These are phyloP conservation scores for Xylogone sp. DNA, from an alignment of 2,329 filamentous ascomycete species.

Conservation along the genomic window DNA sequence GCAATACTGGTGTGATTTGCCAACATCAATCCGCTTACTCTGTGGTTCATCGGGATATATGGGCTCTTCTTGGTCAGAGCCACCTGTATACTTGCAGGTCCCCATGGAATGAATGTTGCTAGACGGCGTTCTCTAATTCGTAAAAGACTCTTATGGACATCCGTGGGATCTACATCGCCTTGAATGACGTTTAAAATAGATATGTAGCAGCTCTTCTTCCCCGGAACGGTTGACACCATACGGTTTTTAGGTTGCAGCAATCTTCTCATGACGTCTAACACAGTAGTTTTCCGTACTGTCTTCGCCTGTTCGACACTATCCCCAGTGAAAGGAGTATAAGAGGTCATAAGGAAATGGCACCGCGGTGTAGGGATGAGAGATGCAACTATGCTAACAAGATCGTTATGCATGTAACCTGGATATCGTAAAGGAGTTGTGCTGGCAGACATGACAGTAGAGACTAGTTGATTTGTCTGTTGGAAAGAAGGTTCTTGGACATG, in stretches of 20 bases:
- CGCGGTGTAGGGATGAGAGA: slow-evolving; percentile 94
- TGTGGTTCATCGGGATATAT: slow-evolving; percentile 89
- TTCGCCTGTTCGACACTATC: slow-evolving; percentile 96
- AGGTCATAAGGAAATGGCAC: slow-evolving; percentile 97
- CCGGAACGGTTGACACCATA: slow-evolving; percentile 95
- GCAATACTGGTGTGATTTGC: slow-evolving; percentile 98
- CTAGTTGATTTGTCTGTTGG: slow-evolving; percentile 95
- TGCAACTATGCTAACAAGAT: slow-evolving; percentile 93
- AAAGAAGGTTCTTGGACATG: slow-evolving; percentile 96
- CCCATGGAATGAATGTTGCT: slow-evolving; percentile 97
- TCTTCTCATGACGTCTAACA: slow-evolving; percentile 94
- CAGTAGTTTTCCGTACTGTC: slow-evolving; percentile 96
- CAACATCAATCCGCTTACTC: slow-evolving; percentile 94
- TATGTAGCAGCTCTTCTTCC: slow-evolving; percentile 98
- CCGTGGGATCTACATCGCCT: slow-evolving; percentile 95
- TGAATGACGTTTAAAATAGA: slow-evolving; percentile 99
- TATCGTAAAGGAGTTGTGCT: slow-evolving; percentile 95
- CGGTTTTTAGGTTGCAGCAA: slow-evolving; percentile 96
- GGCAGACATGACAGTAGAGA: slow-evolving; percentile 97
- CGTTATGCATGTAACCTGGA: slow-evolving; percentile 99
- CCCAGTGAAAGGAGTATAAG: slow-evolving; percentile 95
- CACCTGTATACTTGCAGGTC: slow-evolving; percentile 94
- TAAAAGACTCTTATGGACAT: slow-evolving; percentile 96
- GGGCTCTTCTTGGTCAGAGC: slow-evolving; percentile 95
- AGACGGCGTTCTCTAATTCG: slow-evolving; percentile 91